Base-by-base conservation (phyloP, 164 flowering plant species). In the Magnolia kwangsiensis region DNA sequence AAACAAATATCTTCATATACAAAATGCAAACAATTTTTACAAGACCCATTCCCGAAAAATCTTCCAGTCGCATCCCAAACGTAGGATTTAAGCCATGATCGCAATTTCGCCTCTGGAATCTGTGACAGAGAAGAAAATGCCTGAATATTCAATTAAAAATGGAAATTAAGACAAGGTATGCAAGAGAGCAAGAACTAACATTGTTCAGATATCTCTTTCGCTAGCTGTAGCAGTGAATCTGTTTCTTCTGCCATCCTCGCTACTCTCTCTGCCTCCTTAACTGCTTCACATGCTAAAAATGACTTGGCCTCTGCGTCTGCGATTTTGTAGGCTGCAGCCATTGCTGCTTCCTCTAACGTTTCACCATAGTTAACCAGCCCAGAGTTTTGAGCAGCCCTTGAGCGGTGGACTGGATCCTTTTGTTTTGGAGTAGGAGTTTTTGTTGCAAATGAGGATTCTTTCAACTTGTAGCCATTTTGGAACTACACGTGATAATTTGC, bases 291-390 rank as follows among this genome's bases (percentile, higher is more conserved):
- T 63, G 97, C 97, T 70, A 92, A 76, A 79, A 77, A 88, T 7
- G 93, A 81, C 80, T 88, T 90, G 81, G 85, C 87, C 77, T 95
- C 97, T 10, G 96, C 97, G 24, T 90, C 97, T 50, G 95, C 93
- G 73, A 95, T 74, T 81, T 76, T 87, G 78, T 86, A 88, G 7
- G 97, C 95, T 51, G 93, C 92, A 73, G 87, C 72, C 2, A 63
- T 55, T 24, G 90, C 78, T 21, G 94, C 91, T 70, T 88, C 91
- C 74, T 88, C 88, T 51, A 86, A 55, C 4, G 86, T 79, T 21
- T 81, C 87, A 20, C 65, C 68, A 20, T 72, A 77, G 20, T 75
- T 27, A 4, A 7, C 24, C 1, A 7, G 24, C 6, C 71, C 81
- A 71, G 79, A n/a, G 50, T 63, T 77, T 11, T 71, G 88, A 0